Evolutionary conservation across 371 early-diverging fungal genomes (phyloP), one percentile per base, ranked within the genome.

Genomic region (Saksenaea oblongispora): DNA sequence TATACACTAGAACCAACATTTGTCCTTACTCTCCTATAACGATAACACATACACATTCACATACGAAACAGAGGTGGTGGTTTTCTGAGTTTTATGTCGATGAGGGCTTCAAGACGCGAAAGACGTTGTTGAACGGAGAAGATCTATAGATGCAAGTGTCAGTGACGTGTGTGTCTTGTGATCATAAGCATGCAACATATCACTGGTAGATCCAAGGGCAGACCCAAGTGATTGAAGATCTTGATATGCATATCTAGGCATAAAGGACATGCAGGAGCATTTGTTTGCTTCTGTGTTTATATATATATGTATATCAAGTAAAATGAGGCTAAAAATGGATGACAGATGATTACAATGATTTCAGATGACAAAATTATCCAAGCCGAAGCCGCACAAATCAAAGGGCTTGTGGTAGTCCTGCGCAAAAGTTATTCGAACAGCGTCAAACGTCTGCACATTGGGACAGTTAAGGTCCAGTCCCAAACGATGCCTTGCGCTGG

Each of bases 321-420:
- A 7, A 31, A 31, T 31, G 31, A 31, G 31, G 31, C 31, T 31
- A 31, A 31, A 27, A 34, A 37, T 47, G 27, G 14, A 31, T 31
- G 31, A 31, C 31, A 31, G 4, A 31, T n/a, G n/a, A 7, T 31
- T 31, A 31, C 7, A 31, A 31, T 31, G 31, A 31, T 31, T 31
- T 47, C 22, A 47, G 22, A 47, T 22, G 10, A 47, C 22, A 22
- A 47, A 47, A 22, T 62, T 62, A 36, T 62, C 62, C 24, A 62
- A 5, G 24, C n/a, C 35, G 15, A 62, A 14, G 18, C 62, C 62
- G 15, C 62, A 62, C 10, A 62, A 39, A 15, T 54, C 36, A 26
- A 62, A 62, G 14, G 62, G 14, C 27, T 36, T 37, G 5, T 22
- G 54, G 14, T 54, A 55, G 26, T 62, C 62, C 22, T 62, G 18